phyloP scores from a whole-genome alignment of 768 basidiomycete genomes.

The Paxillus involutus region DNA sequence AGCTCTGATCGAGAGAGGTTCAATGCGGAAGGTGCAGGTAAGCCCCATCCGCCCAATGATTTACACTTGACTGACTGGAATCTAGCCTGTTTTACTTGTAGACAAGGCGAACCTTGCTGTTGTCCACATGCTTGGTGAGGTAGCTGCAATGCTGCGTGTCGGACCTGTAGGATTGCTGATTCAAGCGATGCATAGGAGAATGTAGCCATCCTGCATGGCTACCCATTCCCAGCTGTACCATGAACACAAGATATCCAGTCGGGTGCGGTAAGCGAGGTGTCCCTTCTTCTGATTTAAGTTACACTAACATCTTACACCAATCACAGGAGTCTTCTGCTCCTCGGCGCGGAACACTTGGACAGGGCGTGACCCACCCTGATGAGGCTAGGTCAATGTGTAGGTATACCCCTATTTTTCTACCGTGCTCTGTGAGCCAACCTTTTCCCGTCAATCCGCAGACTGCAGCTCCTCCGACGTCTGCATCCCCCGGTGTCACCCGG shows the following conservation, averaged over 20 bases:
- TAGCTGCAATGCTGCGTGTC: constrained; percentile 20
- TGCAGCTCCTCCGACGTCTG: too few relatives aligned
- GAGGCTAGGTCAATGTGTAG: too few relatives aligned
- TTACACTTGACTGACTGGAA: neutral
- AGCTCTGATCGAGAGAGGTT: constrained; percentile 39
- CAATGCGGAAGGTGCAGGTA: constrained; percentile 34
- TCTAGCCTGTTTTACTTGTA: constrained; percentile 74
- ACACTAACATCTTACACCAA: too few relatives aligned
- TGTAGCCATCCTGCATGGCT: constrained; percentile 41
- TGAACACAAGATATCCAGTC: constrained; percentile 68
- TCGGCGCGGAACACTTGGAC: too few relatives aligned
- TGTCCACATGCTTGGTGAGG: constrained; percentile 75
- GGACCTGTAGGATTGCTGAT: neutral
- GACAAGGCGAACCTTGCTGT: constrained; percentile 81
- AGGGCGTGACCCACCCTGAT: too few relatives aligned
- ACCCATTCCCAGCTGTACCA: constrained; percentile 73
- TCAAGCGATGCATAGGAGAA: constrained; percentile 42
- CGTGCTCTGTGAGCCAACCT: too few relatives aligned
- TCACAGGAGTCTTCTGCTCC: too few relatives aligned
- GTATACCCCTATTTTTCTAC: too few relatives aligned
- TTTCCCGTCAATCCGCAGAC: too few relatives aligned
- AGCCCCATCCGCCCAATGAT: neutral
- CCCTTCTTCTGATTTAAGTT: too few relatives aligned
- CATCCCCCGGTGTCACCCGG: too few relatives aligned
- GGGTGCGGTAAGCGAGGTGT: too few relatives aligned